These are phyloP conservation scores for Hemileccinum impolitum DNA, from an alignment of 768 basidiomycete species.

Conservation along the genomic window DNA sequence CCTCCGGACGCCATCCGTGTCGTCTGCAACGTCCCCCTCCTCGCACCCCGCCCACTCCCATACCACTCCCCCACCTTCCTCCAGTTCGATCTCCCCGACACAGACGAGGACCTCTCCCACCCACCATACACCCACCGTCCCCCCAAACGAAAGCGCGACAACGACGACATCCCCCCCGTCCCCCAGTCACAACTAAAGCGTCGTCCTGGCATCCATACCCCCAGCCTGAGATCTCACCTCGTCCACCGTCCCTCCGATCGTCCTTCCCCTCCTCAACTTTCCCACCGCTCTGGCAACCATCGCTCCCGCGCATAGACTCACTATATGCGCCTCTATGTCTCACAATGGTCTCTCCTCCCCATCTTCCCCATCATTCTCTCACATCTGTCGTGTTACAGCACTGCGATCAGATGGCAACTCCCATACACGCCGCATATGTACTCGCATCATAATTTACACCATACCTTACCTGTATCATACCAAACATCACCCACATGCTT, in stretches of 20 bases:
- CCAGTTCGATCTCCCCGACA: slow-evolving; percentile 63
- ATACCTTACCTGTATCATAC: slow-evolving; percentile 26
- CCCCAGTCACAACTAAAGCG: slow-evolving; percentile 24
- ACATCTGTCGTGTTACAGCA: slow-evolving; percentile 10
- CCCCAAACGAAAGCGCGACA: slow-evolving; percentile 52
- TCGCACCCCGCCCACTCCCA: slow-evolving; percentile 66
- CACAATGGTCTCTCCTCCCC: slow-evolving; percentile 2
- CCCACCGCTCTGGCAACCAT: slow-evolving; percentile 17
- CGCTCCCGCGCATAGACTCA: slow-evolving; percentile 13
- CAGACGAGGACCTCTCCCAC: slow-evolving; percentile 66
- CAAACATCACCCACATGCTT: slow-evolving; percentile 12
- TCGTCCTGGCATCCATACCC: slow-evolving; percentile 17
- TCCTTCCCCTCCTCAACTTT: background rate
- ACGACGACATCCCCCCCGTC: no score
- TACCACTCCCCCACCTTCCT: slow-evolving; percentile 69
- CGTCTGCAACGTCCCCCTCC: slow-evolving; percentile 63
- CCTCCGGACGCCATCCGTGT: slow-evolving; percentile 39
- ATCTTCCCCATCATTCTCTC: slow-evolving; percentile 11
- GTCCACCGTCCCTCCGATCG: slow-evolving; percentile 8
- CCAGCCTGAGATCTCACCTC: slow-evolving; percentile 14
- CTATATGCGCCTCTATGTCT: slow-evolving; percentile 3
- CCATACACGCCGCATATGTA: slow-evolving; percentile 25
- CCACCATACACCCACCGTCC: slow-evolving; percentile 60
- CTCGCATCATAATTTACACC: slow-evolving; percentile 24
- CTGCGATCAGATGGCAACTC: background rate